Conservation (phyloP, 371 early-diverging fungal species). For the Nematocida sp. region DNA sequence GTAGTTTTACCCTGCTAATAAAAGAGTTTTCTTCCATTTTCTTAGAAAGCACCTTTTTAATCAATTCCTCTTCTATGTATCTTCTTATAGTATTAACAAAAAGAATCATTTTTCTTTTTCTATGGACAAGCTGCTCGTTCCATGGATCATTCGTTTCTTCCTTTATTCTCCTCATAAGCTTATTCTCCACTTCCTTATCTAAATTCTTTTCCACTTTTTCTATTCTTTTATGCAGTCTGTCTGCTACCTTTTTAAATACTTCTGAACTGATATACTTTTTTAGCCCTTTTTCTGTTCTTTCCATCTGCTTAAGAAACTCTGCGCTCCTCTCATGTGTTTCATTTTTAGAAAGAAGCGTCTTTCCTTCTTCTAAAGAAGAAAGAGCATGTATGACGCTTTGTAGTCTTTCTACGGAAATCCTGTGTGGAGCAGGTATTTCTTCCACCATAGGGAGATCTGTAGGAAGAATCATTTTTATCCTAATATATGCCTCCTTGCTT, state of each 20-base stretch:
- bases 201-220: conserved; percentile 16
- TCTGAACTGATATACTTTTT: not conserved
- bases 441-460: not conserved
- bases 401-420: conserved; percentile 34
- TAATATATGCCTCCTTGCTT: conserved; percentile 36
- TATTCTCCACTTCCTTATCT: not conserved
- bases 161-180: not conserved
- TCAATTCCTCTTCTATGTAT: not conserved
- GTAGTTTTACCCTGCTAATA: not conserved
- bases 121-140: conserved; percentile 3
- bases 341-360: not conserved
- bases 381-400: conserved; percentile 9
- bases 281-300: not conserved
- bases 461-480: conserved; percentile 47
- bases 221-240: not conserved
- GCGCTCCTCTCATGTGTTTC: not conserved
- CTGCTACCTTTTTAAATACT: not conserved
- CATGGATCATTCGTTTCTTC: not conserved
- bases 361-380: conserved; percentile 23
- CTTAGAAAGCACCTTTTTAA: not conserved
- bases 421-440: conserved; percentile 4
- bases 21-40: not conserved
- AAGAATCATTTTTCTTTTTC: not conserved
- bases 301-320: not conserved
- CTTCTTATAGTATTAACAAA: conserved; percentile 2